Evolutionary conservation across 495 filamentous ascomycete species (phyloP).

Genomic region (Umbilicaria muhlenbergii): DNA sequence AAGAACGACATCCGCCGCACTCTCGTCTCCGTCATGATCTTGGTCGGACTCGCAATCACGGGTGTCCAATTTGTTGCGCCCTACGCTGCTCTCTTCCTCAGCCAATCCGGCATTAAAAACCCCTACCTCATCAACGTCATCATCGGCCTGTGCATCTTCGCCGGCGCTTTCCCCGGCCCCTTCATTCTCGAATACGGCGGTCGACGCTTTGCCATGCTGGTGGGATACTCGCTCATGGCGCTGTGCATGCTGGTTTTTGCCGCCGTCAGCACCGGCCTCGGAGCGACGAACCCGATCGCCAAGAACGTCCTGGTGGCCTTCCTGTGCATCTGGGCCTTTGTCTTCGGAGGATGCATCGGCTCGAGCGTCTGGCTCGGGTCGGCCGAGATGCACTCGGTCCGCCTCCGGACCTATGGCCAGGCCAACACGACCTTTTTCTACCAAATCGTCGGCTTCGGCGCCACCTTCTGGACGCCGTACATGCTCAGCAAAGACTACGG

Average conservation of each 20-base stretch:
- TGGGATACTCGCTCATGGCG: conserved; percentile 15
- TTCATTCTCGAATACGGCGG: conserved; percentile 17
- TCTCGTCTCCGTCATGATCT: conserved; percentile 12
- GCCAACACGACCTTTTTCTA: conserved; percentile 15
- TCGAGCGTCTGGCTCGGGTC: conserved; percentile 11
- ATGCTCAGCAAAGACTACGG: conserved; percentile 16
- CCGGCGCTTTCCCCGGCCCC: conserved; percentile 13
- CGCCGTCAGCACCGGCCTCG: conserved; percentile 11
- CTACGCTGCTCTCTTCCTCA: conserved; percentile 16
- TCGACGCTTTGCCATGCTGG: conserved; percentile 13
- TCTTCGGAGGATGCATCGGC: conserved; percentile 17
- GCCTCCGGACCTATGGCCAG: conserved; percentile 19
- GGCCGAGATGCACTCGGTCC: conserved; percentile 19
- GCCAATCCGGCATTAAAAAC: conserved; percentile 14
- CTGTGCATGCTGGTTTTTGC: conserved; percentile 18
- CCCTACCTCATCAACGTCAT: conserved; percentile 20
- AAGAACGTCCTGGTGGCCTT: conserved; percentile 15
- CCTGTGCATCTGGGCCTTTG: conserved; percentile 17
- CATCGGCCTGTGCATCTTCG: conserved; percentile 17
- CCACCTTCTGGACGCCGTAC: conserved; percentile 19
- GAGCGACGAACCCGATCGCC: not conserved
- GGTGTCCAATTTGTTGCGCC: conserved; percentile 19
- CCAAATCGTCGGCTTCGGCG: conserved; percentile 16
- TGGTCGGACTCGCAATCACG: conserved; percentile 16
- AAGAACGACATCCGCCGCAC: conserved; percentile 13